Evolutionary conservation across 768 basidiomycete species (phyloP), one percentile per base, ranked within the genome.

Genomic region (Termitomyces sp.): DNA sequence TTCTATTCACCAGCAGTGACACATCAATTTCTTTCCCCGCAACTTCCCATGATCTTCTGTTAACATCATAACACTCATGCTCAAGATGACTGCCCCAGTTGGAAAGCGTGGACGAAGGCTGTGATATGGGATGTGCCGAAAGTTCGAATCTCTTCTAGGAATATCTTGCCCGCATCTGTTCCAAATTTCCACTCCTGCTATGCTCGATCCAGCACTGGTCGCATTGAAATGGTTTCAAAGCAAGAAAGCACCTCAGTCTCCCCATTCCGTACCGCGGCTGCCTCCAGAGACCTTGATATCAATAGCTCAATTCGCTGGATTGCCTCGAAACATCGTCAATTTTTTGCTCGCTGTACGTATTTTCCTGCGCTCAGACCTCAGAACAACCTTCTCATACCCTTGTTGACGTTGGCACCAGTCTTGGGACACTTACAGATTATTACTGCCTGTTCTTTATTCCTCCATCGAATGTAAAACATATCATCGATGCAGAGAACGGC

Each of bases 401-500:
- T 45, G 40, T 43, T 49, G 33, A 50, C 29, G 25, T 38, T 5
- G 5, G 49, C 47, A 12, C 20, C 40, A 62, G 61, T 59, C 61
- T 39, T 29, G 47, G 38, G 33, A 31, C 33, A 50, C 44, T 1
- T 45, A 53, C 39, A 45, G 33, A 16, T 33, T 60, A 18, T 47
- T 62, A 29, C 35, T 62, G 20, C 53, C 58, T 20, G 52, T 50
- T 32, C 58, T 62, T 12, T 57, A 57, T 43, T 39, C 56, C 7
- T 39, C 46, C 15, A 16, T 62, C 6, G 58, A 62, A 32, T 57
- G 46, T 36, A 57, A 62, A 48, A 57, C 58, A 12, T 50, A 46
- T 20, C 6, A 46, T 5, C 56, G 61, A 32, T 64, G 63, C 39
- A 58, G 50, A 39, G 61, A 62, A 41, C 61, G 61, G 12, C 54